These are phyloP conservation scores for Scleroderma bovista DNA, from an alignment of 768 basidiomycete species.

Conservation along the genomic window DNA sequence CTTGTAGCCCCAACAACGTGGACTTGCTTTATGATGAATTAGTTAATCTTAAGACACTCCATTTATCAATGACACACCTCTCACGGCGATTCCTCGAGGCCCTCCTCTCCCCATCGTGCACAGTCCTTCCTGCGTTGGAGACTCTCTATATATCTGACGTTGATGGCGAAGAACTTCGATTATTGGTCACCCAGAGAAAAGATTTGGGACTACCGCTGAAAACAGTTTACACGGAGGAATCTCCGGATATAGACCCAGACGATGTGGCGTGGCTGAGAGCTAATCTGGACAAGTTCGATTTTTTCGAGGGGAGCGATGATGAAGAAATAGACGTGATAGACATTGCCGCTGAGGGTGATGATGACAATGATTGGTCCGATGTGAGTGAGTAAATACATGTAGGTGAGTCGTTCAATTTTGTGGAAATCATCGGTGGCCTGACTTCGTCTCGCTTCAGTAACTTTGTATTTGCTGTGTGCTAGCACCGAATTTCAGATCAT, in stretches of 20 bases:
- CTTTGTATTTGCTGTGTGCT: no score
- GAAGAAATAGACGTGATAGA: constrained; percentile 27
- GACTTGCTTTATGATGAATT: constrained; percentile 44
- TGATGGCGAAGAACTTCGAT: constrained; percentile 35
- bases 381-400: background rate
- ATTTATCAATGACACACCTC: constrained; percentile 33
- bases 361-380: constrained; percentile 11
- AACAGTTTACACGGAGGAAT: constrained; percentile 39
- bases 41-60: constrained; percentile 39
- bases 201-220: constrained; percentile 42
- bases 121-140: constrained; percentile 42
- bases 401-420: background rate
- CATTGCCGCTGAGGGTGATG: constrained; percentile 20
- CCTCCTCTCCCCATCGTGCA: constrained; percentile 5
- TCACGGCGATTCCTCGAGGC: constrained; percentile 21
- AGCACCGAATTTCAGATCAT: no score
- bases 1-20: constrained; percentile 31
- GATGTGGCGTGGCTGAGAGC: constrained; percentile 48
- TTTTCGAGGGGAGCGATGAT: constrained; percentile 52
- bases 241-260: constrained; percentile 34
- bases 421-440: no score
- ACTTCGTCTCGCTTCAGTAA: no score
- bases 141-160: constrained; percentile 44
- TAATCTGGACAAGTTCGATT: constrained; percentile 47
- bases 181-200: constrained; percentile 40